Percentiles rank a stretch among this genome's conserved stretches.
Conservation (phyloP, 352 stramenopile species). For the Pilasporangium apinafurcum region DNA sequence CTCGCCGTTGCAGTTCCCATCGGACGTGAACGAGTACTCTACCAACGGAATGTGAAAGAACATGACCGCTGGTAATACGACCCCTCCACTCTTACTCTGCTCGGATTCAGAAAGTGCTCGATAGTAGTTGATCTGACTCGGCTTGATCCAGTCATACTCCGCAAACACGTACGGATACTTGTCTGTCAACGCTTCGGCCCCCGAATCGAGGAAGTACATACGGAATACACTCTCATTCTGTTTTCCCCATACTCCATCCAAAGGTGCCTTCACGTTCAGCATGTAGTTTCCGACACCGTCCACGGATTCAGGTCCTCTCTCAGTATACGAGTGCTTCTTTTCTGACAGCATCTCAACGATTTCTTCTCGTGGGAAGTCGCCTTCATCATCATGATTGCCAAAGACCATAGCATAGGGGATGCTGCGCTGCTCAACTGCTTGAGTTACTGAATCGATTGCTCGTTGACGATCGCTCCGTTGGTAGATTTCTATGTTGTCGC, state of each 20-base stretch:
- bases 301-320: slow-evolving; percentile 20
- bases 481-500: slow-evolving; percentile 44
- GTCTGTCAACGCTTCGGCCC: slow-evolving; percentile 12
- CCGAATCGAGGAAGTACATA: slow-evolving; percentile 63
- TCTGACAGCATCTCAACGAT: slow-evolving; percentile 26
- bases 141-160: slow-evolving; percentile 50
- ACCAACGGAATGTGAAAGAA: slow-evolving; percentile 64
- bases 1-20: slow-evolving; percentile 15
- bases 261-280: slow-evolving; percentile 30
- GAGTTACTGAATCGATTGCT: slow-evolving; percentile 29
- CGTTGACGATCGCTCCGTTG: slow-evolving; percentile 14
- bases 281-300: slow-evolving; percentile 54
- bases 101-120: slow-evolving; percentile 16
- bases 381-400: slow-evolving; percentile 56
- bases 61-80: slow-evolving; percentile 36
- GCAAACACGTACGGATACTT: slow-evolving; percentile 26
- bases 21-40: slow-evolving; percentile 24
- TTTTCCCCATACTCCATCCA: slow-evolving; percentile 18
- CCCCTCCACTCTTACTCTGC: slow-evolving; percentile 9
- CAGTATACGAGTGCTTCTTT: slow-evolving; percentile 33
- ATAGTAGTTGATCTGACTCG: slow-evolving; percentile 43
- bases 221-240: slow-evolving; percentile 25
- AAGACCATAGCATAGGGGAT: slow-evolving; percentile 56
- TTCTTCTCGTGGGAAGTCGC: slow-evolving; percentile 20
- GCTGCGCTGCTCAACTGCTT: slow-evolving; percentile 21